Conservation (phyloP, 1,284 basidiomycete genomes). For the Austroboletus sp. region DNA sequence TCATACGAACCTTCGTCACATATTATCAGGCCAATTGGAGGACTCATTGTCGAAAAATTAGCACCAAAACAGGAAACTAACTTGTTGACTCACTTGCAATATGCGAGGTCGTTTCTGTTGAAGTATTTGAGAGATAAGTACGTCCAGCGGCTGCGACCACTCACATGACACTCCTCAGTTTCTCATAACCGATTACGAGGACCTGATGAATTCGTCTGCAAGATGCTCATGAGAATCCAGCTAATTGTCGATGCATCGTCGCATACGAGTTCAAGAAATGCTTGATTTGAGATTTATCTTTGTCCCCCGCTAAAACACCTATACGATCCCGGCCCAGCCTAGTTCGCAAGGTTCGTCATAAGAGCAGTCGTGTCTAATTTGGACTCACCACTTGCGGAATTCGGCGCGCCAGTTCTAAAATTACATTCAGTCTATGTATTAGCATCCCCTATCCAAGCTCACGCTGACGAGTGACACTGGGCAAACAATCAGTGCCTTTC, state of each 20-base stretch:
- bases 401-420: constrained; percentile 90
- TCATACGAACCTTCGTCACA: constrained; percentile 79
- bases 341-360: constrained; percentile 1
- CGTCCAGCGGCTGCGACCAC: constrained; percentile 14
- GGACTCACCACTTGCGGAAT: constrained; percentile 81
- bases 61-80: neutral
- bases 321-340: constrained; percentile 77
- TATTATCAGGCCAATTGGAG: constrained; percentile 86
- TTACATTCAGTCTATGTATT: constrained; percentile 5
- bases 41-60: constrained; percentile 38
- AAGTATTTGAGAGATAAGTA: constrained; percentile 4
- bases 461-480: constrained; percentile 88
- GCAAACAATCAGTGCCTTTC: constrained; percentile 87
- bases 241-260: neutral
- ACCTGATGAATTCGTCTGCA: constrained; percentile 75
- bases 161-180: constrained; percentile 74
- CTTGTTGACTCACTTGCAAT: constrained; percentile 49
- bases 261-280: constrained; percentile 69
- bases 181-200: constrained; percentile 93
- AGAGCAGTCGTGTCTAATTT: neutral
- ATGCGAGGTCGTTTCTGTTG: constrained; percentile 51
- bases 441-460: constrained; percentile 17
- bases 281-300: constrained; percentile 62
- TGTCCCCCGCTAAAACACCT: constrained; percentile 75
- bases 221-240: constrained; percentile 2